A percentile compares a stretch with the other conserved stretches of the same genome.
phyloP scores from a whole-genome alignment of 2,329 filamentous ascomycete species.

The Fusarium begoniae region DNA sequence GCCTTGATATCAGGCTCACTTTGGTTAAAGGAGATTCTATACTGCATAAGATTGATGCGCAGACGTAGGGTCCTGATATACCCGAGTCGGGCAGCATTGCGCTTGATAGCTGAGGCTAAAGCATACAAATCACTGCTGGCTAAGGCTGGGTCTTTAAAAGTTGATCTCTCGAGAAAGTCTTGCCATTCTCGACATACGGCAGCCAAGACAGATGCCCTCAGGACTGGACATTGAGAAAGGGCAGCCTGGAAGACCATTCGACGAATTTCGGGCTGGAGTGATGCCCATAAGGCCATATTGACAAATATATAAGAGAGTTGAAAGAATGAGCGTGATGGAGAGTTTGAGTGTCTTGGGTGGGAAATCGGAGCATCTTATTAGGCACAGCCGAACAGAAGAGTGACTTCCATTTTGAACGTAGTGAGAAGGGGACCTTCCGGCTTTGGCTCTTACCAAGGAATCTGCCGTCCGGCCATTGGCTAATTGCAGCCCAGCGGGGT shows the following conservation, averaged over 20 bases:
- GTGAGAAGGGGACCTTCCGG: neutral
- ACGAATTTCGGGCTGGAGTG: conserved; percentile 11
- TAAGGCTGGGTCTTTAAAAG: conserved; percentile 11
- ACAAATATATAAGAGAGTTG: neutral
- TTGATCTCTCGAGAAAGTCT: conserved; percentile 14
- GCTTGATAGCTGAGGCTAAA: neutral
- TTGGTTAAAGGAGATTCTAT: neutral
- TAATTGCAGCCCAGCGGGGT: neutral
- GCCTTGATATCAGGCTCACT: no score
- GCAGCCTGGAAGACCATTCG: neutral
- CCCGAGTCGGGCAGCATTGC: neutral
- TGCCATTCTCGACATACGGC: conserved; percentile 23
- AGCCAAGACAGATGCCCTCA: neutral
- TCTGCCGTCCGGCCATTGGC: neutral
- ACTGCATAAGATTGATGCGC: neutral
- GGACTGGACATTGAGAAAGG: neutral
- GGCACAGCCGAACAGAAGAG: neutral
- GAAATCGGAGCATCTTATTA: neutral
- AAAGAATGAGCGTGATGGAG: neutral
- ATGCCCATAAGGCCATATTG: conserved; percentile 4
- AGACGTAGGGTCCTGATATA: conserved; percentile 13
- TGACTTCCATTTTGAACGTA: neutral
- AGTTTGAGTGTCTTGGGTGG: neutral
- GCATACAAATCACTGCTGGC: neutral
- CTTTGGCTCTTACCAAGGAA: neutral